Percentiles rank a stretch among this genome's conserved stretches.
These are phyloP conservation scores for Citrus maxima DNA, from an alignment of 345 rosid species.

Conservation along the genomic window DNA sequence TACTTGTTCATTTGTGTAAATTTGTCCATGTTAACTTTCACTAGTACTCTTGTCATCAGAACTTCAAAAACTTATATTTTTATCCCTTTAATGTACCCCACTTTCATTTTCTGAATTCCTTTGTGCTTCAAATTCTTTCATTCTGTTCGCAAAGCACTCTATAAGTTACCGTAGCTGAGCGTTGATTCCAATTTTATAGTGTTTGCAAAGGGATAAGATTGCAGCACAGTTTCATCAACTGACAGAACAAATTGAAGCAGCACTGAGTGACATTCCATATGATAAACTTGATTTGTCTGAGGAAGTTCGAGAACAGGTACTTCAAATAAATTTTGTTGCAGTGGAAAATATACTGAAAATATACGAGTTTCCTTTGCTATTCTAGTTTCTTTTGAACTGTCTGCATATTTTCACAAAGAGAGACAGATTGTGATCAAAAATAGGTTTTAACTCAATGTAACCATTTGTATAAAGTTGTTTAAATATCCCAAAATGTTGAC, in stretches of 20 bases:
- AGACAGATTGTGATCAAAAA: not conserved
- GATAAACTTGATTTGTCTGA: slow-evolving; percentile 59
- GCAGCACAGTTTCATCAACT: slow-evolving; percentile 44
- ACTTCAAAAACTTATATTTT: not conserved
- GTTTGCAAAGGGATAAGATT: slow-evolving; percentile 34
- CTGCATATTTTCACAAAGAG: not conserved
- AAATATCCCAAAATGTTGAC: not conserved
- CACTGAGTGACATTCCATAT: slow-evolving; percentile 62
- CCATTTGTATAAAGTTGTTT: not conserved
- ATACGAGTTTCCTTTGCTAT: not conserved
- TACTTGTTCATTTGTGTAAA: not conserved
- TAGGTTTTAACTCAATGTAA: not conserved
- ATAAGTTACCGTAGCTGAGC: not conserved
- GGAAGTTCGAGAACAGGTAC: slow-evolving; percentile 92
- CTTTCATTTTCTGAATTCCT: not conserved
- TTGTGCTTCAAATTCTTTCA: not conserved
- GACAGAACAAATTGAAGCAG: slow-evolving; percentile 70
- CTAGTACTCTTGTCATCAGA: not conserved
- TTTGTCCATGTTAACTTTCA: slow-evolving; percentile 3
- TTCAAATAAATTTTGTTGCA: not conserved
- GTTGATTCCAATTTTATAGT: not conserved
- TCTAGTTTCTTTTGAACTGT: not conserved
- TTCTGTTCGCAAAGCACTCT: not conserved
- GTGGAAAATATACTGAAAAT: not conserved
- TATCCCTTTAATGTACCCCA: not conserved